A percentile compares a stretch with the other conserved stretches of the same genome.
phyloP scores from a whole-genome alignment of 768 basidiomycete genomes.

The Crepidotus variabilis region DNA sequence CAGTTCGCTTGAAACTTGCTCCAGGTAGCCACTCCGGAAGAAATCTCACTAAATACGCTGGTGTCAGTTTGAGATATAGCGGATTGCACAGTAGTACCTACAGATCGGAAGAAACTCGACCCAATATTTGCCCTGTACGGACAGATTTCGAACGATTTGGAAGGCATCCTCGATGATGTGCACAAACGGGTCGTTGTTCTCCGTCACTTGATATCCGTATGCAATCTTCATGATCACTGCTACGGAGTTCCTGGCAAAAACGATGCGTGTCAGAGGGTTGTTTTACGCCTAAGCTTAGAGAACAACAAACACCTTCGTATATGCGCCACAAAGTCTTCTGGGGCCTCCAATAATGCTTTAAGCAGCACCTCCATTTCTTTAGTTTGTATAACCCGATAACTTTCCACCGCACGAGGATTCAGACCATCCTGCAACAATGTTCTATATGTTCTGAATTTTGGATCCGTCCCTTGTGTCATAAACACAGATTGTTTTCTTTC shows the following conservation, averaged over 20 bases:
- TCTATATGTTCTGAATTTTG: slow-evolving; percentile 33
- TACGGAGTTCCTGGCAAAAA: slow-evolving; percentile 25
- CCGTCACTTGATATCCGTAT: slow-evolving; percentile 35
- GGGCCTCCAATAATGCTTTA: slow-evolving; percentile 22
- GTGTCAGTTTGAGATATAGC: background rate
- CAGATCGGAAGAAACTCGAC: slow-evolving; percentile 37
- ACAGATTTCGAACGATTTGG: slow-evolving; percentile 18
- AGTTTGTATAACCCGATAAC: slow-evolving; percentile 27
- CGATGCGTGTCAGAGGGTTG: background rate
- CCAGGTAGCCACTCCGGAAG: slow-evolving; percentile 42
- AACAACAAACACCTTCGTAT: slow-evolving; percentile 24
- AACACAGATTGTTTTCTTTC: slow-evolving; percentile 28
- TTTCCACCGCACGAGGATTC: slow-evolving; percentile 28
- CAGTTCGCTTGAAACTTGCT: slow-evolving; percentile 33
- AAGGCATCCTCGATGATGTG: slow-evolving; percentile 27
- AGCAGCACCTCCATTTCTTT: slow-evolving; percentile 26
- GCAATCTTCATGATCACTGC: slow-evolving; percentile 33
- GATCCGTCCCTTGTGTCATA: slow-evolving; percentile 23
- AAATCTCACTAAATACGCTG: slow-evolving; percentile 27
- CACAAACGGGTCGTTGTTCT: slow-evolving; percentile 30
- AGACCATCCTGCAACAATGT: slow-evolving; percentile 33
- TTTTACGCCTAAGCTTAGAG: slow-evolving; percentile 3
- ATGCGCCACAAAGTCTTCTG: slow-evolving; percentile 24
- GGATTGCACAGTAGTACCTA: slow-evolving; percentile 16
- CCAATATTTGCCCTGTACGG: slow-evolving; percentile 30